Conservation (phyloP, 2,329 filamentous ascomycete species). For the Fusarium albosuccineum region DNA sequence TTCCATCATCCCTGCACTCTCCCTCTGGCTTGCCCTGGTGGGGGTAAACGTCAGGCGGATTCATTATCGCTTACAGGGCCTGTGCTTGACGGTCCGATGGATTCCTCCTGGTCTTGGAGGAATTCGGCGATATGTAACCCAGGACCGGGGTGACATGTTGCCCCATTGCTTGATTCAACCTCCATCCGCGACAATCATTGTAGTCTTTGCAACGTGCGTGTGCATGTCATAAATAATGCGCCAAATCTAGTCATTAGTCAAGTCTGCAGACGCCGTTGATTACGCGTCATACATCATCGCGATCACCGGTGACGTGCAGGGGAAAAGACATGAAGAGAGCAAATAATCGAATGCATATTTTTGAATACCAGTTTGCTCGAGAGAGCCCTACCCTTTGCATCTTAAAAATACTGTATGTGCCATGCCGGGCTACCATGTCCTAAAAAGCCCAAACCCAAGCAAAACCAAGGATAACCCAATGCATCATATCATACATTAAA, state of each 20-base stretch:
- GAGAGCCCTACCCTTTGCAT: constrained; percentile 28
- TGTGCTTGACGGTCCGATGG: background rate
- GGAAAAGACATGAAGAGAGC: background rate
- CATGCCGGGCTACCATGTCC: constrained; percentile 33
- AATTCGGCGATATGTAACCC: background rate
- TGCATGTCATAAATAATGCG: no score
- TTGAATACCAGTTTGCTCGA: constrained; percentile 20
- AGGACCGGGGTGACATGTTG: background rate
- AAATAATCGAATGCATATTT: background rate
- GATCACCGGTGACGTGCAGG: background rate
- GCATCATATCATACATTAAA: constrained; percentile 35
- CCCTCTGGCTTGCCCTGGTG: background rate
- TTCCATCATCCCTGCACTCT: background rate
- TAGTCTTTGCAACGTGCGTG: no score
- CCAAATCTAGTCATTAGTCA: background rate
- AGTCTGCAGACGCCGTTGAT: background rate
- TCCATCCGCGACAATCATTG: background rate
- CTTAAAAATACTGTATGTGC: constrained; percentile 28
- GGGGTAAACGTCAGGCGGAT: constrained; percentile 3
- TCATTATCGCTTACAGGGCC: background rate
- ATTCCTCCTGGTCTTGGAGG: background rate
- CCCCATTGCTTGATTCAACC: constrained; percentile 9
- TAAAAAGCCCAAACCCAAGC: constrained; percentile 16
- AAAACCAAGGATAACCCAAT: constrained; percentile 29
- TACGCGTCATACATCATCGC: background rate